Evolutionary conservation across 2,329 filamentous ascomycete species (phyloP), one percentile per base, ranked within the genome.

Genomic region (Setomelanomma holmii): DNA sequence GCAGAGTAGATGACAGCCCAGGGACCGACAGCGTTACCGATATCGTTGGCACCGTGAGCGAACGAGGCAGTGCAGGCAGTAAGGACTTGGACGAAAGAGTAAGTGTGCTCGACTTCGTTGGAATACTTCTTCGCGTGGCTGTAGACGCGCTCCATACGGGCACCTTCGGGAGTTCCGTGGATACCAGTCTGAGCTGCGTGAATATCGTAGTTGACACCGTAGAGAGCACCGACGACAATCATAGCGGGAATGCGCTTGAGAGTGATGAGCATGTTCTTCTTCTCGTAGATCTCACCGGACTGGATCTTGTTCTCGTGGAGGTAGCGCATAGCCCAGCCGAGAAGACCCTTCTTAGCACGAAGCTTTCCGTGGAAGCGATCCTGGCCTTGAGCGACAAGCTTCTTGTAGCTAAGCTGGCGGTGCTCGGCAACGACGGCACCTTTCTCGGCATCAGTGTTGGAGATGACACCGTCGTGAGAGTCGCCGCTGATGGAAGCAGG

Each of bases 251-350:
- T 68, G 19, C 89, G 88, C 75, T 85, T 88, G 54, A 80, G 22
- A 19, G 87, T 53, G 44, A 82, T 82, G 68, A 81, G 82, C 56
- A 92, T 77, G 81, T 93, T 93, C 76, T 86, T 79, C 17, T 82
- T 64, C 76, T 93, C 90, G 77, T 93, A 91, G 58, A 93, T 82
- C 66, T 87, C 81, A 45, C 90, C 90, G 16, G 86, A 73, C 16
- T 88, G 88, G 76, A 91, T 84, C 41, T 85, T 88, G 79, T 92
- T 89, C 66, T 89, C 80, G 69, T 85, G 88, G 17, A 93, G 86
- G 44, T 81, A 84, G 63, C 90, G 88, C 87, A 93, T 90, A 33
- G 88, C 90, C 90, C 90, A 93, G 64, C 86, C 90, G n/a, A 93
- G 80, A 44, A 88, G 89, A 21, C 89, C 88, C 1, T 78, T 77